Evolutionary conservation across 2,329 filamentous ascomycete genomes (phyloP).

Genomic region (Trichoderma breve): DNA sequence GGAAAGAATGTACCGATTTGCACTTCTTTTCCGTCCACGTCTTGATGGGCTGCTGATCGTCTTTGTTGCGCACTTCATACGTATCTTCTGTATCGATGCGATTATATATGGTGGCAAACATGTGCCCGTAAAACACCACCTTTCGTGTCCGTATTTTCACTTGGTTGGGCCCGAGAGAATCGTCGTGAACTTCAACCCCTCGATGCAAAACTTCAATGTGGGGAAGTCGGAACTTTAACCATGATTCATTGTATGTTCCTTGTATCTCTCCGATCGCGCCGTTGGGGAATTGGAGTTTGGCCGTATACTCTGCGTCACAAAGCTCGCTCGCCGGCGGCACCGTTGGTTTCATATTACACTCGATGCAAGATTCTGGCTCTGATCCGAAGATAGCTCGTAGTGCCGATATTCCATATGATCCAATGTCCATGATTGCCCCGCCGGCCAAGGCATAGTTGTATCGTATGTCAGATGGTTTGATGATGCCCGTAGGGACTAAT

Average conservation of each 20-base stretch:
- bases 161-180: neutral
- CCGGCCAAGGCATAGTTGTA: neutral
- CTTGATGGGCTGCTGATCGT: neutral
- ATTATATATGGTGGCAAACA: neutral
- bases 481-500: neutral
- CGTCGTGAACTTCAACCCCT: neutral
- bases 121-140: neutral
- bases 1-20: neutral
- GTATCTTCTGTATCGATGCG: constrained; percentile 1
- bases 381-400: neutral
- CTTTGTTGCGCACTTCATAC: neutral
- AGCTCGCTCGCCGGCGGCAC: neutral
- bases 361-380: neutral
- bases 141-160: neutral
- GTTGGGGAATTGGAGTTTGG: neutral
- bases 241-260: neutral
- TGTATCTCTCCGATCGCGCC: neutral
- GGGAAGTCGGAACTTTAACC: neutral
- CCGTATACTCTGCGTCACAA: neutral
- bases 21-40: neutral
- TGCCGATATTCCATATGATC: neutral
- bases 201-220: neutral
- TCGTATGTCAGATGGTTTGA: neutral
- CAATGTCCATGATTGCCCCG: neutral
- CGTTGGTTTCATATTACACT: neutral